Base-by-base conservation (phyloP, 352 stramenopile genomes). In the Globisporangium cylindrosporum region DNA sequence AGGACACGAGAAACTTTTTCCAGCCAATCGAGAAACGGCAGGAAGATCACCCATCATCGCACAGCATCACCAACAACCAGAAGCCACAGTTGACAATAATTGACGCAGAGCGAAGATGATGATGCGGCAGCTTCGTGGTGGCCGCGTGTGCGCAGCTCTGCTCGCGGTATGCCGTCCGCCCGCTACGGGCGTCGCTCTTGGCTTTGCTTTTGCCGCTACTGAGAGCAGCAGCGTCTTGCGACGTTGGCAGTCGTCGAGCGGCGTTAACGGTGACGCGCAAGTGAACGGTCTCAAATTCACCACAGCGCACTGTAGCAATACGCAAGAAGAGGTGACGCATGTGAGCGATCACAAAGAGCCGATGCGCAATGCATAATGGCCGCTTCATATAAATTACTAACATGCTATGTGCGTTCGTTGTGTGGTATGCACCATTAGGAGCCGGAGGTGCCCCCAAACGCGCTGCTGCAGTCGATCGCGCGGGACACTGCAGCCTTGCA, bases 401-500 rank as follows among this genome's bases (percentile, higher is more conserved):
- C 55, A 29, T 34, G 5, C 5, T 29, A 9, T 48, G 9, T 22
- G 32, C 7, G 32, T 10, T 38, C 32, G 6, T 2, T 59, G 7
- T 61, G 56, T 32, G 20, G 1, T 27, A 14, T 15, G 7, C 5
- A 15, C n/a, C 6, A 61, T 29, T 9, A 48, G 18, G 8, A 36
- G 4, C 56, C 56, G 18, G 56, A 62, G 20, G 32, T 62, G n/a
- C 56, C 56, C 12, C 22, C 22, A 12, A 62, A 62, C 12, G 18
- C 57, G 12, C 53, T 74, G 48, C 29, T 71, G 62, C 49, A 59
- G 59, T 74, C 69, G 24, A 68, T 74, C 29, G 65, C 58, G 14
- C 56, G 41, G 3, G 69, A 74, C 49, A 22, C 66, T 36, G 59
- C 49, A 49, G 64, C 68, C 14, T 59, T 73, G 34, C 56, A 73